Evolutionary conservation across 805 yeast genomes (phyloP), one percentile per base, ranked within the genome.

Genomic region (Teunomyces tritomae): DNA sequence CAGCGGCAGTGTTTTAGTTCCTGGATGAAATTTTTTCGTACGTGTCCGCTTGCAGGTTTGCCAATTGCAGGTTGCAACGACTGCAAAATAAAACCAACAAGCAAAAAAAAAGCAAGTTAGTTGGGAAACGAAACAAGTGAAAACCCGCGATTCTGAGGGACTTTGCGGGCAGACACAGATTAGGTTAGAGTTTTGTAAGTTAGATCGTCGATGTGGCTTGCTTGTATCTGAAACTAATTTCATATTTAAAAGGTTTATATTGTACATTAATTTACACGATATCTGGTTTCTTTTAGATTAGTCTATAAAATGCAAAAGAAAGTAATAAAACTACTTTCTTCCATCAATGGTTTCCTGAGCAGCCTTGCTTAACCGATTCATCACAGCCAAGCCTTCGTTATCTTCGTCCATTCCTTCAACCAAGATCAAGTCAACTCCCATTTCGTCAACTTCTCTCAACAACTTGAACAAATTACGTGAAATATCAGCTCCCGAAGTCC

Each of bases 361-460:
- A 3, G 97, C 97, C 63, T 91, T 91, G 30, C 78, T 74, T 28
- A 92, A 71, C 56, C 99, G 71, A 63, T 94, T 94, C 97, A 94
- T 92, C 32, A 94, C 85, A 0, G 99, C 99, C 48, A 91, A 73
- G 0, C 99, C 99, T 60, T 90, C 94, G 45, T 85, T 77, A 1
- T 73, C 68, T 53, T 87, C 90, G 26, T 73, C 80, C 6, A 90
- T 80, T 0, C 96, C 96, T 63, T 91, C 97, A 0, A 91, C 90
- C 42, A 94, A 73, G 8, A 94, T 89, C 32, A 82, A 54, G 50
- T 86, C 89, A 2, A 82, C 90, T 1, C 75, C 78, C 17, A 65
- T 53, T 46, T 80, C 85, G 62, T 94, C 99, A 11, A 88, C 84
- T 37, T 83, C 83, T 57, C 99, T 76, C 46, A 94, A 73, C 26